phyloP scores from a whole-genome alignment of 805 yeast genomes.

The Spathaspora hagerdaliae region DNA sequence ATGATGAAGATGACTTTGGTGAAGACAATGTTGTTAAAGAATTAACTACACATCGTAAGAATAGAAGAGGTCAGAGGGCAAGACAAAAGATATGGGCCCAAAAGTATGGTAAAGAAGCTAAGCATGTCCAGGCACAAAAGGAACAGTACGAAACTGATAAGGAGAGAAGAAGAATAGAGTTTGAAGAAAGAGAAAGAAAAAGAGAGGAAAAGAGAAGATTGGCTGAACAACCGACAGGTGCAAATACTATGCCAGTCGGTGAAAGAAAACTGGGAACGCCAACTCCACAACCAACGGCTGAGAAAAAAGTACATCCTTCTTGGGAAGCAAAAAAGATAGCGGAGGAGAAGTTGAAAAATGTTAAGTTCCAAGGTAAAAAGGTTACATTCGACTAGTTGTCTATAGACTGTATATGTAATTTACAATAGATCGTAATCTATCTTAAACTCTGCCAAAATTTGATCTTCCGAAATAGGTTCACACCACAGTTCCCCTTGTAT shows the following conservation, averaged over 20 bases:
- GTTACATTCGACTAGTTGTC: conserved; percentile 54
- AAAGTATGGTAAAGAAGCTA: conserved; percentile 82
- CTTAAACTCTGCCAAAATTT: conserved; percentile 20
- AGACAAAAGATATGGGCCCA: conserved; percentile 95
- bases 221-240: conserved; percentile 32
- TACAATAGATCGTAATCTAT: conserved; percentile 21
- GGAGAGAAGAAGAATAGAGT: conserved; percentile 58
- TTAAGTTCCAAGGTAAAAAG: conserved; percentile 81
- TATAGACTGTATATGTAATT: neutral
- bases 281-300: conserved; percentile 5
- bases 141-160: conserved; percentile 52
- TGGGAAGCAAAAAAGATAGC: conserved; percentile 88
- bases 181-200: conserved; percentile 67
- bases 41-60: conserved; percentile 60
- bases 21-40: conserved; percentile 49
- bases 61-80: conserved; percentile 95
- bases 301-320: conserved; percentile 74
- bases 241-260: conserved; percentile 37
- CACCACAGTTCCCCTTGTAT: conserved; percentile 44
- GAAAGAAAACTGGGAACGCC: conserved; percentile 18
- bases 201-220: conserved; percentile 52
- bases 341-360: conserved; percentile 60
- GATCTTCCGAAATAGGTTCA: conserved; percentile 24
- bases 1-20: conserved; percentile 47
- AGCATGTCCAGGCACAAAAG: conserved; percentile 69